Percentiles rank a stretch among this genome's conserved stretches.
Evolutionary conservation across 148 eudicot genomes (phyloP).

Genomic region (Polygonum aviculare): DNA sequence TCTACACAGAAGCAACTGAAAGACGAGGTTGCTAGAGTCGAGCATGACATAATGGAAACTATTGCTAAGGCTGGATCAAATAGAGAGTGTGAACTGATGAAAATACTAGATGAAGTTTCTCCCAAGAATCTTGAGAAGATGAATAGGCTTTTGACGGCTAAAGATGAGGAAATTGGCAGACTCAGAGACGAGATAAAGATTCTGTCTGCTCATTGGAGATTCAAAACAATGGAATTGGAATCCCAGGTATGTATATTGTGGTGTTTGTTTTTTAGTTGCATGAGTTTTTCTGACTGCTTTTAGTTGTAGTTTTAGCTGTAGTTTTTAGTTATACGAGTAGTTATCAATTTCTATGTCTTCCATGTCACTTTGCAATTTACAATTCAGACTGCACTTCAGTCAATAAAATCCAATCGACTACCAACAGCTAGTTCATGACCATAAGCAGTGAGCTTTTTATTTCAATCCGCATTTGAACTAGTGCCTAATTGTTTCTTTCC

Average conservation of each 20-base stretch:
- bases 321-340: too few species aligned
- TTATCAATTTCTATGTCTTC: too few species aligned
- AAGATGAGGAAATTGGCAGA: constrained; percentile 74
- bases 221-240: constrained; percentile 77
- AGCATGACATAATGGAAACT: constrained; percentile 82
- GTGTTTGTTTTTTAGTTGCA: too few species aligned
- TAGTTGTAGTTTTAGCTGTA: too few species aligned
- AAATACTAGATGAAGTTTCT: constrained; percentile 68
- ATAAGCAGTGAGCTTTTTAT: too few species aligned
- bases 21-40: constrained; percentile 75
- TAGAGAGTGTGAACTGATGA: constrained; percentile 58
- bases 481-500: too few species aligned
- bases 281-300: too few species aligned
- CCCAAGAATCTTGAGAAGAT: constrained; percentile 73
- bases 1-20: constrained; percentile 70
- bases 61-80: constrained; percentile 56
- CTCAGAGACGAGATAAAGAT: constrained; percentile 70
- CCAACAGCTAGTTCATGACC: too few species aligned
- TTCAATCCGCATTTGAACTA: too few species aligned
- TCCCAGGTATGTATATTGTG: constrained; percentile 42
- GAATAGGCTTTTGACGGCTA: constrained; percentile 52
- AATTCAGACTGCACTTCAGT: too few species aligned
- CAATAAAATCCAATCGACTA: too few species aligned
- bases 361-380: too few species aligned
- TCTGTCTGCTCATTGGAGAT: constrained; percentile 85